Evolutionary conservation across 2,329 filamentous ascomycete genomes (phyloP).

Genomic region (Nigrograna mackinnonii): DNA sequence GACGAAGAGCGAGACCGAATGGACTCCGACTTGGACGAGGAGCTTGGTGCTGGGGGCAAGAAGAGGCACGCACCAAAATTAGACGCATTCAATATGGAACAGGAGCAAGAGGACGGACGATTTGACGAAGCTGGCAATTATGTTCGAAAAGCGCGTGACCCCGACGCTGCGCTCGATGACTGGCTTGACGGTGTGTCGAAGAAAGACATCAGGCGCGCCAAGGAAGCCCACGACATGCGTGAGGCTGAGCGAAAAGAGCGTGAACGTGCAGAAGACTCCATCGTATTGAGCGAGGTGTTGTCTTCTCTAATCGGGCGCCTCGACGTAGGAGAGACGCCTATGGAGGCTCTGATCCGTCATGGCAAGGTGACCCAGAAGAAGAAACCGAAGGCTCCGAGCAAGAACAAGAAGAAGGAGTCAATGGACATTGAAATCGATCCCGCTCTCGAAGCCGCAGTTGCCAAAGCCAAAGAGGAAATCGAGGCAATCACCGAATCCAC

Average conservation of each 20-base stretch:
- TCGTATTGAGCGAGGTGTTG: slow-evolving; percentile 75
- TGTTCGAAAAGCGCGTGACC: slow-evolving; percentile 84
- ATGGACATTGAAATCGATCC: slow-evolving; percentile 66
- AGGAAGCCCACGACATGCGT: slow-evolving; percentile 82
- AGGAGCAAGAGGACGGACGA: slow-evolving; percentile 87
- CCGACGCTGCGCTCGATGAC: slow-evolving; percentile 85
- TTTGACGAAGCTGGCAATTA: slow-evolving; percentile 94
- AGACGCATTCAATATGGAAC: slow-evolving; percentile 92
- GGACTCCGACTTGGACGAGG: slow-evolving; percentile 74
- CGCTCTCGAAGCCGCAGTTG: slow-evolving; percentile 59
- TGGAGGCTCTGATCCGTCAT: slow-evolving; percentile 85
- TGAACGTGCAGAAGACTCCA: slow-evolving; percentile 73
- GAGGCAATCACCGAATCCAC: slow-evolving; percentile 72
- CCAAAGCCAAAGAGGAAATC: slow-evolving; percentile 4
- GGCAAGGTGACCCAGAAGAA: slow-evolving; percentile 62
- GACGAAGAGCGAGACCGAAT: slow-evolving; percentile 70
- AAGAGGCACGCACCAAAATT: slow-evolving; percentile 93
- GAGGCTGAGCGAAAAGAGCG: slow-evolving; percentile 75
- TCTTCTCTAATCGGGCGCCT: slow-evolving; percentile 72
- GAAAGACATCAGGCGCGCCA: slow-evolving; percentile 88
- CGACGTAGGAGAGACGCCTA: slow-evolving; percentile 79
- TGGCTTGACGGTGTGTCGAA: slow-evolving; percentile 94
- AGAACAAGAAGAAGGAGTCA: slow-evolving; percentile 49
- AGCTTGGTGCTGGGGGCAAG: slow-evolving; percentile 85
- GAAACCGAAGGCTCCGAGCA: slow-evolving; percentile 57